Conservation (phyloP, 2,329 filamentous ascomycete species). For the Scedosporium minutisporum region DNA sequence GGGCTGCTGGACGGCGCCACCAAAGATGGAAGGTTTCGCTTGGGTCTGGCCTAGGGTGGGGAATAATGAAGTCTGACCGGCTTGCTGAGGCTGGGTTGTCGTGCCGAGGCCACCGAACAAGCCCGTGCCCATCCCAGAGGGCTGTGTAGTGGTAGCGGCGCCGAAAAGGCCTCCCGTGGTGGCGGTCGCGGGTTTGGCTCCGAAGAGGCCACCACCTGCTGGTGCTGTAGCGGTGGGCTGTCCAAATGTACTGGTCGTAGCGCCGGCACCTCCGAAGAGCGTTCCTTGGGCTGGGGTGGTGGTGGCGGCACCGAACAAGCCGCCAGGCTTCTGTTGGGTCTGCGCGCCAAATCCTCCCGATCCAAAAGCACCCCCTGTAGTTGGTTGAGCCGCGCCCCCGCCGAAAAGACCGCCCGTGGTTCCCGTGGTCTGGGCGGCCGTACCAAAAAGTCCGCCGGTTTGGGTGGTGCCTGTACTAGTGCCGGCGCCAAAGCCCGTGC, state of each 20-base stretch:
- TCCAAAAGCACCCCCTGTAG: slow-evolving; percentile 12
- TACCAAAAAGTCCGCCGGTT: slow-evolving; percentile 16
- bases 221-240: slow-evolving; percentile 11
- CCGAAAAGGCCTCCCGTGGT: slow-evolving; percentile 30
- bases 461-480: slow-evolving; percentile 13
- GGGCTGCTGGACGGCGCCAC: slow-evolving; percentile 26
- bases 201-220: slow-evolving; percentile 33
- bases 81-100: slow-evolving; percentile 25
- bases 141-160: slow-evolving; percentile 20
- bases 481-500: slow-evolving; percentile 28
- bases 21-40: slow-evolving; percentile 48
- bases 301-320: slow-evolving; percentile 17
- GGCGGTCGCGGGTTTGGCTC: slow-evolving; percentile 15
- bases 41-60: slow-evolving; percentile 36
- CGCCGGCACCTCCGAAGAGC: slow-evolving; percentile 22
- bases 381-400: slow-evolving; percentile 14
- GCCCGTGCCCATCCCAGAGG: slow-evolving; percentile 27
- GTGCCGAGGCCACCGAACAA: slow-evolving; percentile 32
- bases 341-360: slow-evolving; percentile 6
- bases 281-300: slow-evolving; percentile 19
- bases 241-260: slow-evolving; percentile 29
- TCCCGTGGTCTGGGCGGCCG: slow-evolving; percentile 16
- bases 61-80: slow-evolving; percentile 35
- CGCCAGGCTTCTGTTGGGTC: slow-evolving; percentile 11
- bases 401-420: slow-evolving; percentile 34